Base-by-base conservation (phyloP, 1,139 yeast genomes). In the Magnusiomyces magnusii region DNA sequence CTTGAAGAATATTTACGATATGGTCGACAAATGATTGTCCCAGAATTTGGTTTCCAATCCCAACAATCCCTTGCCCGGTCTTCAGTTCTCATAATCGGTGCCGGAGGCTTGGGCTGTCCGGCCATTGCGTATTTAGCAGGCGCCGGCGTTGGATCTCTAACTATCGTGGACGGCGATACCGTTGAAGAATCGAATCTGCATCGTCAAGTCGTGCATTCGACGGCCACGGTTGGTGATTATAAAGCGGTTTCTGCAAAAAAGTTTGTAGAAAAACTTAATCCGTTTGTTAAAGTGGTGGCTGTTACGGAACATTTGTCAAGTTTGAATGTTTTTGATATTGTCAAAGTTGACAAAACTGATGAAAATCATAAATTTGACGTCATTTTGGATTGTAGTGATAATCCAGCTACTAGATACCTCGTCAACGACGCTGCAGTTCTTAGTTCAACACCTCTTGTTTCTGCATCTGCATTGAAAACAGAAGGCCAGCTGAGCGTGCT, bases 51-150 rank as follows among this genome's bases (percentile, higher is more conserved):
- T 0, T 71, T 85, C 10, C 60, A 64, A 17, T 81, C 84, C 2
- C 99, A 95, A 69, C 61, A 78, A 2, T 75, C 73, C 54, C 73
- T 95, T 55, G 85, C 84, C 65, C 64, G 71, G 0, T 63, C 93
- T 1, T 80, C 76, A 54, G 80, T 91, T 0, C 73, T 93, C 39
- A 93, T 95, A 0, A 79, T 95, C 9, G 99, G 99, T 1, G 97
- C 97, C 0, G 99, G 99, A 15, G 99, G 99, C 0, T 77, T 95
- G 13, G 99, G 99, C 0, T 87, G 96, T 65, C 98, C 99, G 0
- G 95, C 95, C 0, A 73, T 93, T 55, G 79, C 88, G 47, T 95
- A 95, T 68, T 74, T 95, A 2, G 84, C 86, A 0, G 97, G 95
- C 0, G 87, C 96, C 0, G 99, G 99, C 1, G 75, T 93, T 2